phyloP scores from a whole-genome alignment of 495 filamentous ascomycete species.

The Delitschia confertaspora region DNA sequence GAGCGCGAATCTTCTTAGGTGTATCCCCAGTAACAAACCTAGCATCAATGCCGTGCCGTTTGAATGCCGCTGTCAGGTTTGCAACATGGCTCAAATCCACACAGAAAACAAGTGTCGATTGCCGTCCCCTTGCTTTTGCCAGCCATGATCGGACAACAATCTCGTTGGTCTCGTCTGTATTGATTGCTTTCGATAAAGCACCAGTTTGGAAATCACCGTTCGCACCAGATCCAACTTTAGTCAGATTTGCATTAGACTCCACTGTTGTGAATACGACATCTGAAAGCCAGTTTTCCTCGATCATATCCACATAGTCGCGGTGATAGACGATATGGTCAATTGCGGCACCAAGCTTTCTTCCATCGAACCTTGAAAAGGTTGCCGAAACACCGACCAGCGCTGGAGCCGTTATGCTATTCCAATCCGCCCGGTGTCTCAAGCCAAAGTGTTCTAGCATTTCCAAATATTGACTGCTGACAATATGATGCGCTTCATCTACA shows the following conservation, averaged over 20 bases:
- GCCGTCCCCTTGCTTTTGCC: constrained; percentile 57
- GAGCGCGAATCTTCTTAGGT: constrained; percentile 49
- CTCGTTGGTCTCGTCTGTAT: constrained; percentile 67
- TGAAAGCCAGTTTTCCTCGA: constrained; percentile 73
- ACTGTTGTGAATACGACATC: constrained; percentile 91
- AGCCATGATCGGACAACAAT: constrained; percentile 80
- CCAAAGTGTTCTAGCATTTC: constrained; percentile 65
- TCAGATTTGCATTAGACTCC: constrained; percentile 66
- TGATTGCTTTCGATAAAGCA: constrained; percentile 69
- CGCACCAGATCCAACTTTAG: constrained; percentile 50
- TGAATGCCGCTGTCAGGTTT: constrained; percentile 64
- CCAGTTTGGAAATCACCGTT: constrained; percentile 71
- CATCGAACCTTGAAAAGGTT: constrained; percentile 83
- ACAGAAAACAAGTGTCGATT: constrained; percentile 88
- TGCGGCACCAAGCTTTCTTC: constrained; percentile 73
- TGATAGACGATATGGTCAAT: constrained; percentile 97
- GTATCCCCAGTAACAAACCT: constrained; percentile 77
- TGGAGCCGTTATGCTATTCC: constrained; percentile 43
- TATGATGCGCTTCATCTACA: constrained; percentile 98
- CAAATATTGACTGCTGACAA: constrained; percentile 74
- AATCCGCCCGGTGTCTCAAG: constrained; percentile 43
- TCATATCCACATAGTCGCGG: constrained; percentile 96
- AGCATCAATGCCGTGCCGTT: constrained; percentile 69
- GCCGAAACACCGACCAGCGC: constrained; percentile 86
- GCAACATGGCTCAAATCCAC: constrained; percentile 76